A percentile compares a stretch with the other conserved stretches of the same genome.
phyloP scores from a whole-genome alignment of 2,329 filamentous ascomycete species.

The Cladosporium phlei region DNA sequence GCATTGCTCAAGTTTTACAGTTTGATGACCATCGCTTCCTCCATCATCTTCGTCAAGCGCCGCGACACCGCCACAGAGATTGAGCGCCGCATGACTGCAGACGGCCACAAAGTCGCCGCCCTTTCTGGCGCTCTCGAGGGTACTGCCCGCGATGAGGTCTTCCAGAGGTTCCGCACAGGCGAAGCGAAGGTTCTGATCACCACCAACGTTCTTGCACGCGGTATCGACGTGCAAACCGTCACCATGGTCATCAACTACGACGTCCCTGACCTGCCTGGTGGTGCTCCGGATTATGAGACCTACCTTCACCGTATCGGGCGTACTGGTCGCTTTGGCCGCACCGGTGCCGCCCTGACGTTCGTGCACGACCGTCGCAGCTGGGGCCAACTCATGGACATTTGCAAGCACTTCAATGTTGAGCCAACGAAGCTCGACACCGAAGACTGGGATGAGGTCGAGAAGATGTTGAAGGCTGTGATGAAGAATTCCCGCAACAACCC shows the following conservation, averaged over 20 bases:
- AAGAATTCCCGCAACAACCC: slow-evolving; percentile 47
- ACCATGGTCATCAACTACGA: slow-evolving; percentile 98
- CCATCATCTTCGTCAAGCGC: slow-evolving; percentile 97
- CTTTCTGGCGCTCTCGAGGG: slow-evolving; percentile 87
- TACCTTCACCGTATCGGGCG: slow-evolving; percentile 97
- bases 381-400: slow-evolving; percentile 73
- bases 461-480: slow-evolving; percentile 74
- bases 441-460: slow-evolving; percentile 89
- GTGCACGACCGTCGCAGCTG: slow-evolving; percentile 83
- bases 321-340: slow-evolving; percentile 92
- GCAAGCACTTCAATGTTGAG: slow-evolving; percentile 71
- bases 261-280: slow-evolving; percentile 53
- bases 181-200: slow-evolving; percentile 94
- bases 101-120: slow-evolving; percentile 88
- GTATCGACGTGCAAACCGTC: slow-evolving; percentile 86
- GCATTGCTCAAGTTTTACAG: slow-evolving; percentile 90
- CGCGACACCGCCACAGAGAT: slow-evolving; percentile 82
- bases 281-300: slow-evolving; percentile 80
- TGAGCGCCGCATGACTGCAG: slow-evolving; percentile 74
- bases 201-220: slow-evolving; percentile 91
- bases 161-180: slow-evolving; percentile 80
- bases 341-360: slow-evolving; percentile 93
- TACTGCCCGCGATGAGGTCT: slow-evolving; percentile 71
- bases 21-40: slow-evolving; percentile 92
- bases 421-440: slow-evolving; percentile 75